Evolutionary conservation across 306 rosid genomes (phyloP).

Genomic region (Fragaria nilgerrensis): DNA sequence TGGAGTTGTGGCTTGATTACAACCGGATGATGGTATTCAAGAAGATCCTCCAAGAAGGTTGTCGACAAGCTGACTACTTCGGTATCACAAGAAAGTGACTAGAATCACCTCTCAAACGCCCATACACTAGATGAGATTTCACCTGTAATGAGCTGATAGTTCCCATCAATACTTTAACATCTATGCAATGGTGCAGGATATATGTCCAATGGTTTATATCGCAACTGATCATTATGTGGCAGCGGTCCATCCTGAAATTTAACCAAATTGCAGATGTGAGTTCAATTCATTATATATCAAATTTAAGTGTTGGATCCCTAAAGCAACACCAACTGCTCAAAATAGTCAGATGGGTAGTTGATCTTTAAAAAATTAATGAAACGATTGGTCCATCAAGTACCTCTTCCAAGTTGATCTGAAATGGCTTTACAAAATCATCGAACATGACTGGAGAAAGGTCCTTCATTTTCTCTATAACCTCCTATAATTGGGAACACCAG

Average conservation of each 20-base stretch:
- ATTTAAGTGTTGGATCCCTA: background rate
- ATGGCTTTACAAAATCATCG: constrained; percentile 77
- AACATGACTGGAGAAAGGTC: constrained; percentile 75
- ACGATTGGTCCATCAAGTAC: constrained; percentile 33
- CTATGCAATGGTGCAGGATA: constrained; percentile 91
- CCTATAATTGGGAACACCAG: constrained; percentile 40
- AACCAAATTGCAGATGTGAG: background rate
- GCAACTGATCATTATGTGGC: constrained; percentile 58
- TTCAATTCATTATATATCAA: background rate
- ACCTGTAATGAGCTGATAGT: constrained; percentile 17
- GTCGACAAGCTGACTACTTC: background rate
- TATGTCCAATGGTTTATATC: constrained; percentile 51
- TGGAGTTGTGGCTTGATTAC: background rate
- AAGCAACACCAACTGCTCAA: background rate
- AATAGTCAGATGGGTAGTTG: background rate
- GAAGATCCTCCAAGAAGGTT: background rate
- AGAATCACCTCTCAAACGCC: background rate
- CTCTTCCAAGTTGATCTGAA: constrained; percentile 73
- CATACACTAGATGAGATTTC: background rate
- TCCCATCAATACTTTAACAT: constrained; percentile 42
- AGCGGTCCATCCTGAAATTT: constrained; percentile 69
- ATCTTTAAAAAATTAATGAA: background rate
- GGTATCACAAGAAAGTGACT: background rate
- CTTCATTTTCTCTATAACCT: constrained; percentile 80
- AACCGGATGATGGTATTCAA: background rate